Percentiles rank a stretch among this genome's conserved stretches.
Evolutionary conservation across 306 rosid species (phyloP).

Genomic region (Arachis hypogaea): DNA sequence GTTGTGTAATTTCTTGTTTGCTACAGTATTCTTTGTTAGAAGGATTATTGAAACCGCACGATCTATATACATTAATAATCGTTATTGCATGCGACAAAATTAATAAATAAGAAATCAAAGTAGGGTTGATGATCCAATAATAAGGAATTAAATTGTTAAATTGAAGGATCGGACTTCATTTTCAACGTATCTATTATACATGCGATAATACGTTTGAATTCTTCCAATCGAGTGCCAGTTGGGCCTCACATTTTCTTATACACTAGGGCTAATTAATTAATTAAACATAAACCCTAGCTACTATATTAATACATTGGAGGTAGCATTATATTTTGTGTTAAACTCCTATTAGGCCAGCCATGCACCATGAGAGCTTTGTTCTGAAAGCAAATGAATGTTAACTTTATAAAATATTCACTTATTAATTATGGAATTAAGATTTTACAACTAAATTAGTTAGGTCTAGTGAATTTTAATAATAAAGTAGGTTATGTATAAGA

Average conservation of each 20-base stretch:
- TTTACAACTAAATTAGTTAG: background rate
- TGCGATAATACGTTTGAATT: constrained; percentile 36
- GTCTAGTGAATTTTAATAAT: background rate
- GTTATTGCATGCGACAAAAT: constrained; percentile 23
- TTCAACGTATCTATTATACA: constrained; percentile 45
- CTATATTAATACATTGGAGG: background rate
- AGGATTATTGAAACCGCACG: constrained; percentile 45
- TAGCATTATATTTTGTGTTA: background rate
- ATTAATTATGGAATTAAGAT: background rate
- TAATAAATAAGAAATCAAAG: background rate
- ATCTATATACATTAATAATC: constrained; percentile 7
- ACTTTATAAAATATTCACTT: too few relatives aligned
- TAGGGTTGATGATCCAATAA: constrained; percentile 19
- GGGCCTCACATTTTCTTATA: constrained; percentile 51
- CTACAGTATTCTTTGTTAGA: constrained; percentile 30
- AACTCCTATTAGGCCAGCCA: too few relatives aligned
- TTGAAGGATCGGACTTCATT: constrained; percentile 35
- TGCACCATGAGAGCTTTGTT: too few relatives aligned
- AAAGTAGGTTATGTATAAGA: background rate
- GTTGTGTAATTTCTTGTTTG: constrained; percentile 31
- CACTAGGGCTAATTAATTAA: constrained; percentile 20
- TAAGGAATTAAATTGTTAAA: constrained; percentile 24
- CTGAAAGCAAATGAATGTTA: background rate
- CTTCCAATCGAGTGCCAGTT: constrained; percentile 54
- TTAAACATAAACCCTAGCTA: background rate